Base-by-base conservation (phyloP, 257 asterid species). In the Plantago elongata region DNA sequence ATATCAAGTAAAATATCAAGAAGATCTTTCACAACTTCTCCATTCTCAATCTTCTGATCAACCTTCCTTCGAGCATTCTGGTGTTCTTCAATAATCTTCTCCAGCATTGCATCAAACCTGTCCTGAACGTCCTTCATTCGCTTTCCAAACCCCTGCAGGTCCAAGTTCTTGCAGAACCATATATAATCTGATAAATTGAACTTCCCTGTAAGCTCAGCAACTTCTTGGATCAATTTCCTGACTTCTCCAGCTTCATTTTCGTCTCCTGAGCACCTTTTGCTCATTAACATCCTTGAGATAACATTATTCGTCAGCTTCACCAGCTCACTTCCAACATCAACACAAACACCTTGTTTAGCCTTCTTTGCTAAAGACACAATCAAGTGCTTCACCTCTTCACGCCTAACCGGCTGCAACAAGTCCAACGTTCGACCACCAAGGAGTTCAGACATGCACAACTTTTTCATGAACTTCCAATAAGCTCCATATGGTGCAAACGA, bases 381-480 rank as follows among this genome's bases (percentile, higher is more conserved):
- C 5, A 89, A 65, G 4, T 61, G 63, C 2, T n/a, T 57, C 1
- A 73, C 65, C 54, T 86, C 96, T 6, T 63, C 73, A 4, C 68
- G 57, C 63, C 96, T 83, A 11, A 85, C 72, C 0, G 93, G 96
- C 63, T 61, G 76, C 54, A 83, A 51, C 9, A 76, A 61, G 71
- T 88, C 95, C 1, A 88, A 61, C 1, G 88, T 82, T 1, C 64
- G 79, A 6, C 86, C 93, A 0, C 90, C 84, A 1, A 88, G 90
- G 45, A 85, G 95, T 50, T 81, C 86, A 14, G 92, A 76, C 88
- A 85, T 81, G 77, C 95, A 88, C 16, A 88, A 63, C 22, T 85
- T 88, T 72, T 88, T 88, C 81, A 84, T 86, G 79, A 82, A 86
- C 73, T 84, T 87, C 91, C 95, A 86, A 57, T 79, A 81, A 0